Evolutionary conservation across 495 filamentous ascomycete genomes (phyloP), one percentile per base, ranked within the genome.

Genomic region (Platismatia glauca): DNA sequence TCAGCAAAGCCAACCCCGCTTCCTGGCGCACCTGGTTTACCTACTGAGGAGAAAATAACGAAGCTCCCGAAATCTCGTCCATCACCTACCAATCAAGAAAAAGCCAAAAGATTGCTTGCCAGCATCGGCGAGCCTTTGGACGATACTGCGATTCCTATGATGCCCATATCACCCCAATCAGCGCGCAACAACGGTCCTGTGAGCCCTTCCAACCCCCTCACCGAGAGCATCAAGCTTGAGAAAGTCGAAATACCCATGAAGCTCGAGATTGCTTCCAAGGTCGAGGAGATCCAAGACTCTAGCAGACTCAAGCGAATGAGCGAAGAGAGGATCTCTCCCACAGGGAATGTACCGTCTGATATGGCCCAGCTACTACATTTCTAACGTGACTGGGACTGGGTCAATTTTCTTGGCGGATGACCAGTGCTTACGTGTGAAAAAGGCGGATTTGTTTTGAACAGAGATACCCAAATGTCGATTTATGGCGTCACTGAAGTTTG

Each of bases 171-270:
- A 34, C 68, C 74, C 2, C 71, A 74, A 27, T 76, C 75, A 39
- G 72, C 72, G 22, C 75, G 73, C 58, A 78, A 69, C 64, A 81
- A 81, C 58, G 72, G 73, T 4, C 68, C 70, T 22, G 60, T 75
- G 53, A 69, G 38, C 34, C 63, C 38, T 43, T 53, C 43, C 29
- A 27, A 57, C 29, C n/a, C 34, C 8, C 50, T 55, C 18, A 12
- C 27, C 13, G 43, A 50, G 43, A n/a, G 70, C 34, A 64, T 69
- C 55, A 70, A 68, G 29, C 66, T 70, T 11, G 62, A 53, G 39
- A 68, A 63, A 39, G 70, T 65, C 27, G 66, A 63, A 24, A 46
- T 66, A 46, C 29, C 46, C 27, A 44, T 58, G 15, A 27, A 43
- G 52, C 29, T 59, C n/a, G 58, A 59, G 15, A 62, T 57, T 31